Conservation (phyloP, 805 yeast genomes). For the Yarrowia porcina region DNA sequence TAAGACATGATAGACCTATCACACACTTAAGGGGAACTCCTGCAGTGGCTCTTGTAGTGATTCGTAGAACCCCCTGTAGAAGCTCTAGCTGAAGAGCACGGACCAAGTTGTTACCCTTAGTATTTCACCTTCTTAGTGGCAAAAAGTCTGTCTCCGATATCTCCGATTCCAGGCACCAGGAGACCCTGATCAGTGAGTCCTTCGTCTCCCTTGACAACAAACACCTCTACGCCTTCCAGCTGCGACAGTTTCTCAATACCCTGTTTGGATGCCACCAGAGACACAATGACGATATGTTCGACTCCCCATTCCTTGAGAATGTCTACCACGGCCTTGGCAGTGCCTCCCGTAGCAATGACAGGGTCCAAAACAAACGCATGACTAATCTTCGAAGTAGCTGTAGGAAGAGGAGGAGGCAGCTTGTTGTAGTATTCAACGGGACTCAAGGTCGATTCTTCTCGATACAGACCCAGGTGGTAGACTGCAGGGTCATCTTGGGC, state of each 20-base stretch:
- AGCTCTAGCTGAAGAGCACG: too few relatives aligned
- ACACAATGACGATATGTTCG: constrained; percentile 33
- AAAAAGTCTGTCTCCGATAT: constrained; percentile 38
- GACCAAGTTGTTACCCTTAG: too few relatives aligned
- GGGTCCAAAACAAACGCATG: constrained; percentile 38
- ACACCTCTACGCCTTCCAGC: constrained; percentile 33
- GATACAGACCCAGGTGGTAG: constrained; percentile 38
- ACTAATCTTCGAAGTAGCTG: constrained; percentile 27
- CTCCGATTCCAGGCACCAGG: constrained; percentile 39
- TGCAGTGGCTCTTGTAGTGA: too few relatives aligned
- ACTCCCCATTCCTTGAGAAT: constrained; percentile 39
- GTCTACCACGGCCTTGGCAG: constrained; percentile 37
- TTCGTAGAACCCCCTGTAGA: too few relatives aligned
- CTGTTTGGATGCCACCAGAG: constrained; percentile 33
- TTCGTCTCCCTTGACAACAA: constrained; percentile 35
- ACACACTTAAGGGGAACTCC: too few relatives aligned
- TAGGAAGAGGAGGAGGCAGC: constrained; percentile 32
- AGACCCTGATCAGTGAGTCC: constrained; percentile 33
- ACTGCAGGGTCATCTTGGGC: constrained; percentile 33
- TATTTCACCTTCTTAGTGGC: constrained; percentile 27
- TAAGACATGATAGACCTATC: too few relatives aligned
- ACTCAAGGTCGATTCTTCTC: constrained; percentile 35
- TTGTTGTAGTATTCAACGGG: constrained; percentile 40
- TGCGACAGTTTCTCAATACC: constrained; percentile 32
- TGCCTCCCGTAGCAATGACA: constrained; percentile 41